phyloP scores from a whole-genome alignment of 139 green algal genomes.

The Mesotaenium endlicherianum region DNA sequence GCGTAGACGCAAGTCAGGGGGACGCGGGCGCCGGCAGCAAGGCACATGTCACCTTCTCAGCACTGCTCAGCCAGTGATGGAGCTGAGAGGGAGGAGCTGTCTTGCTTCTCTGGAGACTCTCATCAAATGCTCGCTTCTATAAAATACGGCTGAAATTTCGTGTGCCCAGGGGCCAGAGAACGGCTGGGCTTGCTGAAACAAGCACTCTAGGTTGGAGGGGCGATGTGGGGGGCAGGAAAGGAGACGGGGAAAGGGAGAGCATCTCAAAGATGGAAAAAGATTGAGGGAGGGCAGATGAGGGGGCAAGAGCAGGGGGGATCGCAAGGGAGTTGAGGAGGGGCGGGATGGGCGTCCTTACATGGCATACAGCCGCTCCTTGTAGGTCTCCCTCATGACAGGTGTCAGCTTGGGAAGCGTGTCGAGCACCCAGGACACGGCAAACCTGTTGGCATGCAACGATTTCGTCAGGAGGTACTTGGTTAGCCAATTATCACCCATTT shows the following conservation, averaged over 20 bases:
- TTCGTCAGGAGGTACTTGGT: background rate
- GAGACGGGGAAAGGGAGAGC: background rate
- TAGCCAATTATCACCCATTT: background rate
- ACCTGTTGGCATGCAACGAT: constrained; percentile 24
- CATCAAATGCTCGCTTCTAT: too few species aligned
- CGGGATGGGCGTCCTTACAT: constrained; percentile 19
- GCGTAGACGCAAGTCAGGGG: too few species aligned
- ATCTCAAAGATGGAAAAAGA: too few species aligned
- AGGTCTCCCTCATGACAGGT: constrained; percentile 42
- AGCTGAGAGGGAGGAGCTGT: too few species aligned
- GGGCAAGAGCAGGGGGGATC: background rate
- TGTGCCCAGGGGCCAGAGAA: too few species aligned
- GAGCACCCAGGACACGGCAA: constrained; percentile 41
- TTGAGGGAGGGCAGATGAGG: background rate
- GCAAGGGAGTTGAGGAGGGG: background rate
- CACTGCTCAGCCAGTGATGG: too few species aligned
- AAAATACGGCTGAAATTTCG: too few species aligned
- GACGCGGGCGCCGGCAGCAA: too few species aligned
- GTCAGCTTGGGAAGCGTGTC: constrained; percentile 46
- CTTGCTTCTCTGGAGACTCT: too few species aligned
- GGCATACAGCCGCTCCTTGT: constrained; percentile 38
- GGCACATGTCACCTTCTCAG: too few species aligned
- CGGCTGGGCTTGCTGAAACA: too few species aligned
- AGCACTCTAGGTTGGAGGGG: too few species aligned
- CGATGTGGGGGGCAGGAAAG: background rate